Conservation (phyloP, 345 rosid genomes). For the Bretschneidera sinensis region DNA sequence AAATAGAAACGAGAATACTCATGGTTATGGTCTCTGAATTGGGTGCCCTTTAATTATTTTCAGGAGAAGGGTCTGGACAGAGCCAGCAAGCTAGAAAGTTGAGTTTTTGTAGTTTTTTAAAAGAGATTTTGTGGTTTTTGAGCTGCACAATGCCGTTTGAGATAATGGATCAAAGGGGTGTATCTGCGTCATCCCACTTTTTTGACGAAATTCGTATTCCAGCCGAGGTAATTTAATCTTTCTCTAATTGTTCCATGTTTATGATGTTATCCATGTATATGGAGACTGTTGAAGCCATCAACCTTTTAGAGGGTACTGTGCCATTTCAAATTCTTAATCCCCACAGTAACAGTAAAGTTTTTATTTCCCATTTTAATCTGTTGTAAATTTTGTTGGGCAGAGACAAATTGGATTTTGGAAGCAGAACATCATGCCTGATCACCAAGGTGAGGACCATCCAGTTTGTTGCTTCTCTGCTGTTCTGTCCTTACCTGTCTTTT, state of each 20-base stretch:
- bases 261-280: conserved; percentile 10
- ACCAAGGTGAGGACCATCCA: conserved; percentile 44
- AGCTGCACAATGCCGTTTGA: conserved; percentile 54
- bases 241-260: background rate
- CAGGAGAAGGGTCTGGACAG: conserved; percentile 24
- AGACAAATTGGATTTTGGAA: conserved; percentile 65
- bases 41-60: conserved; percentile 15
- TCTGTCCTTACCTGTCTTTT: background rate
- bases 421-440: conserved; percentile 42
- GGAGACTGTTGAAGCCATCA: conserved; percentile 6
- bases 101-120: conserved; percentile 15
- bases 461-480: conserved; percentile 13
- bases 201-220: conserved; percentile 39
- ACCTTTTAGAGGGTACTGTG: background rate
- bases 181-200: conserved; percentile 37
- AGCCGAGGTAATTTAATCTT: conserved; percentile 42
- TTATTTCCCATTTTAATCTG: conserved; percentile 16
- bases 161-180: conserved; percentile 55
- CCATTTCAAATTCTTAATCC: background rate
- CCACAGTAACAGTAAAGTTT: background rate
- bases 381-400: conserved; percentile 40
- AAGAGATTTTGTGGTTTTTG: conserved; percentile 21
- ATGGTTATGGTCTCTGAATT: conserved; percentile 11
- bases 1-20: background rate
- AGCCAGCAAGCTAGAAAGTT: conserved; percentile 18